Percentiles rank a stretch among this genome's conserved stretches.
Evolutionary conservation across 164 flowering plant species (phyloP).

Genomic region (Vitis labrusca): DNA sequence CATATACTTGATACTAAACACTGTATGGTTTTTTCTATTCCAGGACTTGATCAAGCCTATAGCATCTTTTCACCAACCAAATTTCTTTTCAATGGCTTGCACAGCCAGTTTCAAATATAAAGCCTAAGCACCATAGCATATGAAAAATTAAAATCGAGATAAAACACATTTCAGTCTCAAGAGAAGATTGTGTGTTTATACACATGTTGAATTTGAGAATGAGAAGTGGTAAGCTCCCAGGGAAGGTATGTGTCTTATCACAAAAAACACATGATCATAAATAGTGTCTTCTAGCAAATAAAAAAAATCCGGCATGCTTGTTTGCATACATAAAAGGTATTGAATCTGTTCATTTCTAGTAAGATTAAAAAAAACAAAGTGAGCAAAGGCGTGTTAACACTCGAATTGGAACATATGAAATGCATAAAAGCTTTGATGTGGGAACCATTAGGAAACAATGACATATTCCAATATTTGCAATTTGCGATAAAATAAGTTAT

Average conservation of each 20-base stretch:
- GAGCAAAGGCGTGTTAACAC: too few relatives aligned
- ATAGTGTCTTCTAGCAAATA: neutral
- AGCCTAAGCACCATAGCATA: neutral
- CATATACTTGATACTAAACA: neutral
- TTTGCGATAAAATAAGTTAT: too few relatives aligned
- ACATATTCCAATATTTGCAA: too few relatives aligned
- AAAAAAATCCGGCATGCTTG: neutral
- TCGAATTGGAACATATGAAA: too few relatives aligned
- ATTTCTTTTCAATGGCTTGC: neutral
- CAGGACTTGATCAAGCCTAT: neutral
- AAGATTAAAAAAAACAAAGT: too few relatives aligned
- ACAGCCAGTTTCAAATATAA: neutral
- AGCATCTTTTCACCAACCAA: neutral
- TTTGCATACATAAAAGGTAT: neutral
- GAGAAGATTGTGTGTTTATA: neutral
- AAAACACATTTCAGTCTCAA: neutral
- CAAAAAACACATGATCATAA: neutral
- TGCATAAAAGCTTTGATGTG: too few relatives aligned
- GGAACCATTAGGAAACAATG: too few relatives aligned
- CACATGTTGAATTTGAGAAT: neutral
- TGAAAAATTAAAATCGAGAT: neutral
- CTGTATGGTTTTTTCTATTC: neutral
- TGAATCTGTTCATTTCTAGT: neutral
- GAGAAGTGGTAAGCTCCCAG: neutral
- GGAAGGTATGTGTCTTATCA: neutral